Evolutionary conservation across 768 basidiomycete species (phyloP).

Genomic region (Hericium alpestre): DNA sequence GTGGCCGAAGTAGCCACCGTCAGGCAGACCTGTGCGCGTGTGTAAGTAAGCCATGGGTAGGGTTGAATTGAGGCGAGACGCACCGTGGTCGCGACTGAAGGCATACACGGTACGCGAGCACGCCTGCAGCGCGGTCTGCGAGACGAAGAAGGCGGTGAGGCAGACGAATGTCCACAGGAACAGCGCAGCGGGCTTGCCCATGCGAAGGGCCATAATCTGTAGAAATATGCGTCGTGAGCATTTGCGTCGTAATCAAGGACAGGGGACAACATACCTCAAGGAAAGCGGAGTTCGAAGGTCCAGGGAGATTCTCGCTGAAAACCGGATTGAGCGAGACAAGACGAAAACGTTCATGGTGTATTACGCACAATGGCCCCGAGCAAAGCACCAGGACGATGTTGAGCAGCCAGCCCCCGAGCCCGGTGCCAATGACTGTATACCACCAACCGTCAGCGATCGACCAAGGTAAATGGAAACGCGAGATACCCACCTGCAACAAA

Average conservation of each 20-base stretch:
- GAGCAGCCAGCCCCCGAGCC: conserved; percentile 73
- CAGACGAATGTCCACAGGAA: conserved; percentile 77
- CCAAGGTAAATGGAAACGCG: not conserved
- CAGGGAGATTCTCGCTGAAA: conserved; percentile 51
- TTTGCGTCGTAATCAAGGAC: not conserved
- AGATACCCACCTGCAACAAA: conserved; percentile 2
- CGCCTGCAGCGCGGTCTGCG: conserved; percentile 73
- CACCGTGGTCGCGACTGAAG: conserved; percentile 72
- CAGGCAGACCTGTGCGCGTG: conserved; percentile 47
- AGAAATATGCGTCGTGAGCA: not conserved
- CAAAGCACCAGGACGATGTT: conserved; percentile 84
- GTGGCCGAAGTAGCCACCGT: conserved; percentile 66
- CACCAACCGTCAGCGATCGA: conserved; percentile 30
- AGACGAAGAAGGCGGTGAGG: conserved; percentile 80
- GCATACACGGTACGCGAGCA: conserved; percentile 76
- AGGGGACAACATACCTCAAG: conserved; percentile 34
- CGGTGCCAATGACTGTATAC: conserved; percentile 66
- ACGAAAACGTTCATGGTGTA: not conserved
- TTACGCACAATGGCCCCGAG: conserved; percentile 59
- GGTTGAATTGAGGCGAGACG: conserved; percentile 1
- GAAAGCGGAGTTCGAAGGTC: conserved; percentile 61
- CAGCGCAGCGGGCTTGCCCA: conserved; percentile 67
- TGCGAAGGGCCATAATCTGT: conserved; percentile 64
- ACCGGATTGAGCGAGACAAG: conserved; percentile 10
- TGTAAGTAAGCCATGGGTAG: not conserved